Percentiles rank a stretch among this genome's conserved stretches.
These are phyloP conservation scores for Gaeumannomyces tritici DNA, from an alignment of 2,329 filamentous ascomycete genomes.

Conservation along the genomic window DNA sequence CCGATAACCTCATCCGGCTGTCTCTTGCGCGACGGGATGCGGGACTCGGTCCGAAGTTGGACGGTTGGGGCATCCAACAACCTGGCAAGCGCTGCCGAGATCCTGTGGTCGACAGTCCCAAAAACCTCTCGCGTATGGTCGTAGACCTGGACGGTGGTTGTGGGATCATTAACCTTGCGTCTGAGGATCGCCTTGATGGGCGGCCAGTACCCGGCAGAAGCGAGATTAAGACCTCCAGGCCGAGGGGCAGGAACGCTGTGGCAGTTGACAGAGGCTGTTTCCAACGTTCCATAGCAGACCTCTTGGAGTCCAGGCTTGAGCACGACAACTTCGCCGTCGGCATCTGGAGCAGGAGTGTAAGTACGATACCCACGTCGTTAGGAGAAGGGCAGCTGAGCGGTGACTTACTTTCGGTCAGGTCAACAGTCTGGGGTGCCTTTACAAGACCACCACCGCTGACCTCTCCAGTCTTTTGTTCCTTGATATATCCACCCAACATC, in stretches of 20 bases:
- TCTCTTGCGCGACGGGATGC: slow-evolving; percentile 59
- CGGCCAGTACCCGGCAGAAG: slow-evolving; percentile 55
- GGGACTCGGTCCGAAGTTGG: slow-evolving; percentile 61
- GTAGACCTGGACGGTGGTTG: slow-evolving; percentile 57
- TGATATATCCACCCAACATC: slow-evolving; percentile 36
- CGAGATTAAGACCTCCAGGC: slow-evolving; percentile 49
- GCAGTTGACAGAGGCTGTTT: slow-evolving; percentile 57
- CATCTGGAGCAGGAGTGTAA: neutral
- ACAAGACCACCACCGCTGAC: slow-evolving; percentile 14
- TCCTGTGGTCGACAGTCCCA: slow-evolving; percentile 62
- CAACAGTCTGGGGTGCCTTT: slow-evolving; percentile 36
- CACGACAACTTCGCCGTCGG: slow-evolving; percentile 16
- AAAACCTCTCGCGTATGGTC: slow-evolving; percentile 66
- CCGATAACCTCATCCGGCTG: slow-evolving; percentile 55
- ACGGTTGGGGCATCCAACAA: slow-evolving; percentile 59
- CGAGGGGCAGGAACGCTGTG: slow-evolving; percentile 60
- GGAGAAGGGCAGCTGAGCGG: no score
- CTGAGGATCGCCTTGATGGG: slow-evolving; percentile 64
- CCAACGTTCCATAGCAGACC: slow-evolving; percentile 73
- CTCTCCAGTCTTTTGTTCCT: neutral
- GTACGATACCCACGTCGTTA: neutral
- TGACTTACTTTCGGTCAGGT: slow-evolving; percentile 43
- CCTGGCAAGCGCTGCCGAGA: slow-evolving; percentile 58
- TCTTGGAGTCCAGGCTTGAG: slow-evolving; percentile 56
- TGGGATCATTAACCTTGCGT: slow-evolving; percentile 43